A percentile compares a stretch with the other conserved stretches of the same genome.
Evolutionary conservation across 345 rosid species (phyloP).

Genomic region (Carallia brachiata): DNA sequence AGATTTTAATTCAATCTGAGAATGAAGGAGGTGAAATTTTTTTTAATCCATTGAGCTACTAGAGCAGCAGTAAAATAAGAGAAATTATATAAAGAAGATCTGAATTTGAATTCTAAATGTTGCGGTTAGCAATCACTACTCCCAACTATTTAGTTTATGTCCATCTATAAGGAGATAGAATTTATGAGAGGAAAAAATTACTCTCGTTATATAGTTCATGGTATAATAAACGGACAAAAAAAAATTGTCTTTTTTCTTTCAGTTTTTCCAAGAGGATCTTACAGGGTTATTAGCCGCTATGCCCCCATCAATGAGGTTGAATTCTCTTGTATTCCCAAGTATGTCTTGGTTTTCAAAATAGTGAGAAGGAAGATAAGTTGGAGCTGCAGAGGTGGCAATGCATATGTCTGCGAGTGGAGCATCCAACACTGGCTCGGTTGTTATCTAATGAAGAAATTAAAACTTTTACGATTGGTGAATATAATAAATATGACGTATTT

Average conservation of each 20-base stretch:
- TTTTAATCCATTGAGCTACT: too few relatives aligned
- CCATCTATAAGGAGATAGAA: too few relatives aligned
- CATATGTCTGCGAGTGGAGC: conserved; percentile 65
- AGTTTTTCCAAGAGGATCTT: not conserved
- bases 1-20: too few relatives aligned
- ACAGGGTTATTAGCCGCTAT: conserved; percentile 75
- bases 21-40: too few relatives aligned
- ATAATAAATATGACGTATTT: not conserved
- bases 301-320: conserved; percentile 72
- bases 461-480: not conserved
- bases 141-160: too few relatives aligned
- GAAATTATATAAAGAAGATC: too few relatives aligned
- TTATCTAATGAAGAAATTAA: conserved; percentile 23
- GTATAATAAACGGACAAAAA: too few relatives aligned
- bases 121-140: too few relatives aligned
- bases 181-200: too few relatives aligned
- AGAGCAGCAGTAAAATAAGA: too few relatives aligned
- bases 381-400: conserved; percentile 70
- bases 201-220: too few relatives aligned
- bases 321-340: conserved; percentile 39
- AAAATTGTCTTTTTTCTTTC: not conserved
- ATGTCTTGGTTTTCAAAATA: conserved; percentile 47
- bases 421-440: conserved; percentile 33
- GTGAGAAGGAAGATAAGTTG: conserved; percentile 60
- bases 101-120: too few relatives aligned